A percentile compares a stretch with the other conserved stretches of the same genome.
Conservation (phyloP, 2,329 filamentous ascomycete genomes). For the Sclerotinia glacialis region DNA sequence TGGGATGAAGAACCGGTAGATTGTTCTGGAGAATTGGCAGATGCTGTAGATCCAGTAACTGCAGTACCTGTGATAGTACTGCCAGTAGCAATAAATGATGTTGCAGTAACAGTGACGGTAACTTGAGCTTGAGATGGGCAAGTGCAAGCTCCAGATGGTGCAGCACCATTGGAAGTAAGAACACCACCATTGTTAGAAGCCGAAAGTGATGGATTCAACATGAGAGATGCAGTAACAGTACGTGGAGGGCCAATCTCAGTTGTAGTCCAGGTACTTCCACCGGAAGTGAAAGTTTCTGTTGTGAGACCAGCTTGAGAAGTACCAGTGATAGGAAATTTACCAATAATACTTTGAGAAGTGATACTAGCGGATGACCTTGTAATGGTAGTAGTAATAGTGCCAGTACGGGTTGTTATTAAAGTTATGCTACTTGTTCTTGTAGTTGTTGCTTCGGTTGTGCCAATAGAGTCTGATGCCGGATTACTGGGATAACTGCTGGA, state of each 20-base stretch:
- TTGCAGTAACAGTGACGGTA: conserved; percentile 14
- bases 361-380: background rate
- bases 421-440: conserved; percentile 11
- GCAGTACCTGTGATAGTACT: background rate
- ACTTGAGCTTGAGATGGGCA: background rate
- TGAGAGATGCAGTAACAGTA: conserved; percentile 15
- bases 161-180: background rate
- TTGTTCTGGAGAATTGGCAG: no score
- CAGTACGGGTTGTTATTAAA: conserved; percentile 7
- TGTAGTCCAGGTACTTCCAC: conserved; percentile 15
- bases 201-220: conserved; percentile 5
- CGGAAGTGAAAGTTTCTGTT: conserved; percentile 14
- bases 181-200: background rate
- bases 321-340: background rate
- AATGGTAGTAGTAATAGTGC: background rate
- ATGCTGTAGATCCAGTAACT: background rate
- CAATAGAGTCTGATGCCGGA: background rate
- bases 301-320: background rate
- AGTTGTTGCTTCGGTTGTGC: background rate
- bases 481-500: background rate
- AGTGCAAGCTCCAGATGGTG: background rate
- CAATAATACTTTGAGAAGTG: conserved; percentile 16
- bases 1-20: background rate
- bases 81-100: background rate
- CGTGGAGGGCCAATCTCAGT: conserved; percentile 12